A percentile compares a stretch with the other conserved stretches of the same genome.
Conservation (phyloP, 139 green algal species). For the Chlamydomonas incerta region DNA sequence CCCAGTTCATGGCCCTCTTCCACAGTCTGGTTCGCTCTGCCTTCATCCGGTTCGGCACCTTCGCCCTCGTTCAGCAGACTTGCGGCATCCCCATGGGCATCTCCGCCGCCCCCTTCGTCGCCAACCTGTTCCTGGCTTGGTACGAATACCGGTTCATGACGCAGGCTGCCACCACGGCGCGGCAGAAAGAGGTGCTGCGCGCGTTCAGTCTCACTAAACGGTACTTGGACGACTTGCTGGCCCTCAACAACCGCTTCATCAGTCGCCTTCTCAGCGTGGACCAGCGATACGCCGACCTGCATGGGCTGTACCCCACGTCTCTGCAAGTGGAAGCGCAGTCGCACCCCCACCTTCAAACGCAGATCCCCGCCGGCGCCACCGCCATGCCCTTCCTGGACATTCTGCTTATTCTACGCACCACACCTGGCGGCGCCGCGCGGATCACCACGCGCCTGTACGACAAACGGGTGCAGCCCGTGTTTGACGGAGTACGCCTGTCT, state of each 20-base stretch:
- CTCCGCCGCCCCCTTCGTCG: neutral
- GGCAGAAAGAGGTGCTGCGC: neutral
- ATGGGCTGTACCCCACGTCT: neutral
- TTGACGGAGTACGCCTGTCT: no score
- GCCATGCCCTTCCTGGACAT: no score
- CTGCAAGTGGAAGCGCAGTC: neutral
- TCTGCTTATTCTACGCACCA: no score
- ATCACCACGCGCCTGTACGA: no score
- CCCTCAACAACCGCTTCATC: neutral
- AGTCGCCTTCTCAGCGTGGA: neutral
- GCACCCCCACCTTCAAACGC: neutral
- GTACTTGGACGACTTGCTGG: neutral
- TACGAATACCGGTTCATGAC: neutral
- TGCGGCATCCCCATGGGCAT: slow-evolving; percentile 17
- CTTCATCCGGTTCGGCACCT: neutral
- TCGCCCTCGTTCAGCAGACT: neutral
- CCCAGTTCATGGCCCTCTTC: neutral
- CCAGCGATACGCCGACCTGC: neutral
- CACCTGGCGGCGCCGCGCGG: no score
- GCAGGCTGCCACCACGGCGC: neutral
- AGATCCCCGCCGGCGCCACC: no score
- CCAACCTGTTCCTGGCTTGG: slow-evolving; percentile 14
- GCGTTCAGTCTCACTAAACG: neutral
- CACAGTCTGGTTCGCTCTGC: neutral
- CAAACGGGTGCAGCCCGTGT: no score